These are phyloP conservation scores for Santalum album DNA, from an alignment of 164 flowering plant genomes.

Conservation along the genomic window DNA sequence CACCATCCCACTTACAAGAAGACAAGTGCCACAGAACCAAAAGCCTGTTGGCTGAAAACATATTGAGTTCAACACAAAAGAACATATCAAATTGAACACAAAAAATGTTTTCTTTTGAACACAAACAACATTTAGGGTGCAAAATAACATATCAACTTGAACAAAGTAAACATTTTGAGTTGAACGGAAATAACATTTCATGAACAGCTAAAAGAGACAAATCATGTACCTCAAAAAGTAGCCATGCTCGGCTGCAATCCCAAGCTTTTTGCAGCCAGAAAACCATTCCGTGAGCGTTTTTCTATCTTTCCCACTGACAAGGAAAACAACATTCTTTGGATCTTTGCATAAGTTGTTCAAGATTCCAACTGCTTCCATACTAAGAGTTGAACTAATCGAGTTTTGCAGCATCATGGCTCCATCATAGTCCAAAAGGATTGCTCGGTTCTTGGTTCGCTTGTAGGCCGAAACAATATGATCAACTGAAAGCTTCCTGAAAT, in stretches of 20 bases:
- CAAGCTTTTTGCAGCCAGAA: conserved; percentile 41
- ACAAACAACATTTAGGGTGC: no score
- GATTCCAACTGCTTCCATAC: conserved; percentile 28
- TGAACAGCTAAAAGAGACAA: neutral
- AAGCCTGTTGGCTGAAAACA: no score
- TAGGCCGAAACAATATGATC: conserved; percentile 58
- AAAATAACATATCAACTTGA: no score
- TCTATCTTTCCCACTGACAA: conserved; percentile 47
- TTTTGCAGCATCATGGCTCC: conserved; percentile 40
- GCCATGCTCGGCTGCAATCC: conserved; percentile 59
- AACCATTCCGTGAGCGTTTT: conserved; percentile 42
- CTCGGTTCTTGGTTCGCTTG: conserved; percentile 41
- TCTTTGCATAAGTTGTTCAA: conserved; percentile 45
- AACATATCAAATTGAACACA: no score
- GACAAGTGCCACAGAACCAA: no score
- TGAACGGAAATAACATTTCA: no score
- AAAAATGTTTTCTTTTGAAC: no score
- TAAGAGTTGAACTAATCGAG: conserved; percentile 27
- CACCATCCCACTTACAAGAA: no score
- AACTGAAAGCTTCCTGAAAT: conserved; percentile 46
- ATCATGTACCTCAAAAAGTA: conserved; percentile 40
- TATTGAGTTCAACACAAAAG: no score
- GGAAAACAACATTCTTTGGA: conserved; percentile 43
- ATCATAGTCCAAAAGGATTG: conserved; percentile 60
- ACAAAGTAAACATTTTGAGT: no score